A percentile compares a stretch with the other conserved stretches of the same genome.
Conservation (phyloP, 2,329 filamentous ascomycete genomes). For the Ceratocystis cacaofunesta region DNA sequence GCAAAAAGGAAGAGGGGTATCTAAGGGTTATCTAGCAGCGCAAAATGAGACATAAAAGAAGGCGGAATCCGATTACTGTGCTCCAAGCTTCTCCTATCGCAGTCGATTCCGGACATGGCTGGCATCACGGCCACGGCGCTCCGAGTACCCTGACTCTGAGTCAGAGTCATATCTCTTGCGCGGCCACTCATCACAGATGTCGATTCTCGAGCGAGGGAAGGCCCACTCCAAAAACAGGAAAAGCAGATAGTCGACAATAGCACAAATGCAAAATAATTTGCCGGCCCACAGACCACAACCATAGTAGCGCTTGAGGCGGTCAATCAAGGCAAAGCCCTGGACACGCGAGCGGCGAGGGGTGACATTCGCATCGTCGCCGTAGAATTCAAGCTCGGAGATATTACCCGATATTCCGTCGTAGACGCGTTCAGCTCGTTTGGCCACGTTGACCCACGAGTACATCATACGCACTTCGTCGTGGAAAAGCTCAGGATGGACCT, state of each 20-base stretch:
- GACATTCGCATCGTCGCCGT: constrained; percentile 42
- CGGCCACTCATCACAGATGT: constrained; percentile 84
- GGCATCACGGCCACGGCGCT: constrained; percentile 5
- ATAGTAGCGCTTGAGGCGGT: constrained; percentile 89
- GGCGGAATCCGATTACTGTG: not conserved
- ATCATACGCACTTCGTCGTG: constrained; percentile 95
- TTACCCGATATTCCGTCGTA: constrained; percentile 84
- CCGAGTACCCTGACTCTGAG: constrained; percentile 12
- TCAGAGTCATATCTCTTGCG: constrained; percentile 38
- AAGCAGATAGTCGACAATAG: constrained; percentile 83
- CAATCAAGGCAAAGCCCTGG: constrained; percentile 82
- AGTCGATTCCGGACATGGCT: not conserved
- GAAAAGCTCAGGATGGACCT: constrained; percentile 81
- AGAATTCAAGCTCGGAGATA: constrained; percentile 77
- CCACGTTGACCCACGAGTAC: constrained; percentile 98
- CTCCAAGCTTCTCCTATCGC: not conserved
- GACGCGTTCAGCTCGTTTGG: constrained; percentile 80
- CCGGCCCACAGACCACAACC: constrained; percentile 97
- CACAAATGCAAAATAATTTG: constrained; percentile 90
- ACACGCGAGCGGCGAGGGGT: constrained; percentile 53
- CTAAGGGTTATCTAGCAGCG: not conserved
- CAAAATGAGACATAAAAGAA: not conserved
- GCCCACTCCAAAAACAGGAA: constrained; percentile 78
- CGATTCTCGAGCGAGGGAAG: constrained; percentile 72
- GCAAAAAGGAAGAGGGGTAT: not conserved